A percentile compares a stretch with the other conserved stretches of the same genome.
These are phyloP conservation scores for Eustoma russellianum DNA, from an alignment of 257 asterid genomes.

Conservation along the genomic window DNA sequence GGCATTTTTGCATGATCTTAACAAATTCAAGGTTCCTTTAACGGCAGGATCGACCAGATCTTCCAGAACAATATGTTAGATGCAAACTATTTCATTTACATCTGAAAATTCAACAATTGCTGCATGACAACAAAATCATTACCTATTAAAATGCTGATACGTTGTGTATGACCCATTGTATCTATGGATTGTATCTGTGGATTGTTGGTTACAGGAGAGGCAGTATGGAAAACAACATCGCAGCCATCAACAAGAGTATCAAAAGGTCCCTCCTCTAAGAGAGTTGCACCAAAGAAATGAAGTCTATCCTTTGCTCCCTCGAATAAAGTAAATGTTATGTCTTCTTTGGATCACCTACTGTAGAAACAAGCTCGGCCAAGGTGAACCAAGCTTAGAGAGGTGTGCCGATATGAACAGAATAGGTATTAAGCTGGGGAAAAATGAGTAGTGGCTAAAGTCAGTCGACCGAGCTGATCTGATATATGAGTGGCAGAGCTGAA, in stretches of 20 bases:
- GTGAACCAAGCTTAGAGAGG: too few relatives aligned
- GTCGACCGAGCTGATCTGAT: too few relatives aligned
- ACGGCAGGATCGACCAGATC: constrained; percentile 49
- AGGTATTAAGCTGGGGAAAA: too few relatives aligned
- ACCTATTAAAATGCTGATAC: too few relatives aligned
- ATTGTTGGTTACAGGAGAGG: constrained; percentile 37
- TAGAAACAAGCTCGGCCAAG: too few relatives aligned
- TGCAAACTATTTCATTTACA: too few relatives aligned
- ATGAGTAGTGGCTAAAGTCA: too few relatives aligned
- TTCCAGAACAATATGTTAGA: constrained; percentile 13
- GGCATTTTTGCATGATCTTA: constrained; percentile 28
- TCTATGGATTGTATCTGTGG: too few relatives aligned
- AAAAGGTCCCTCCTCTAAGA: constrained; percentile 39
- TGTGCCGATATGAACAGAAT: too few relatives aligned
- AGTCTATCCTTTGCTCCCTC: constrained; percentile 52
- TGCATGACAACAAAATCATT: too few relatives aligned
- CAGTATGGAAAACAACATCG: constrained; percentile 49
- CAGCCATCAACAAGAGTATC: constrained; percentile 45
- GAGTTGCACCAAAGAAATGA: constrained; percentile 31
- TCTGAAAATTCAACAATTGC: too few relatives aligned
- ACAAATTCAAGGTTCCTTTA: constrained; percentile 47
- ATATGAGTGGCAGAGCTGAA: too few relatives aligned
- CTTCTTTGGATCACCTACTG: constrained; percentile 42
- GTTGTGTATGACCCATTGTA: background rate
- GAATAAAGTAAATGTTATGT: constrained; percentile 33